These are phyloP conservation scores for Alternaria infectoria DNA, from an alignment of 2,329 filamentous ascomycete species.

Conservation along the genomic window DNA sequence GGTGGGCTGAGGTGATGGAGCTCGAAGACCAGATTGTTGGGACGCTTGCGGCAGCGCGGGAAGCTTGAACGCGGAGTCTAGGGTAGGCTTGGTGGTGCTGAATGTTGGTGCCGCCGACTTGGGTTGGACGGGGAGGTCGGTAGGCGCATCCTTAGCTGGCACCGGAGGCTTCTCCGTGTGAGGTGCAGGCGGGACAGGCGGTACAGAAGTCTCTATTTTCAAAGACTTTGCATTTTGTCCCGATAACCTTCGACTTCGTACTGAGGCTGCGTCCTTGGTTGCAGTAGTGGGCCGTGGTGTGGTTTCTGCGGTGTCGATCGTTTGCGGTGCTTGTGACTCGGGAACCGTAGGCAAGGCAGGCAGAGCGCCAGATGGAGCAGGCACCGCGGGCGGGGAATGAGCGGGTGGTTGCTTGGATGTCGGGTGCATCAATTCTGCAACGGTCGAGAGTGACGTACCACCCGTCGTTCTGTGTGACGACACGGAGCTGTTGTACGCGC, in stretches of 20 bases:
- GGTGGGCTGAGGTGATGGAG: slow-evolving; percentile 40
- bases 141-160: slow-evolving; percentile 41
- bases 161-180: slow-evolving; percentile 44
- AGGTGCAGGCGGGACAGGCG: slow-evolving; percentile 41
- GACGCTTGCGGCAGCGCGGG: slow-evolving; percentile 39
- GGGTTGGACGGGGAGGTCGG: slow-evolving; percentile 41
- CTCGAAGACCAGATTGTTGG: slow-evolving; percentile 31
- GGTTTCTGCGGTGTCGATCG: slow-evolving; percentile 31
- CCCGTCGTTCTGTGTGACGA: slow-evolving; percentile 74
- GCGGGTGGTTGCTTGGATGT: slow-evolving; percentile 41
- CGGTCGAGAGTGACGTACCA: slow-evolving; percentile 72
- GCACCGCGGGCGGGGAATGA: slow-evolving; percentile 39
- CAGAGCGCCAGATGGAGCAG: slow-evolving; percentile 38
- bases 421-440: slow-evolving; percentile 66
- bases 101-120: slow-evolving; percentile 46
- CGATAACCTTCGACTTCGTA: slow-evolving; percentile 79
- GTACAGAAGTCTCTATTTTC: slow-evolving; percentile 79
- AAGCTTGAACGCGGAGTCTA: slow-evolving; percentile 41
- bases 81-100: slow-evolving; percentile 28
- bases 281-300: slow-evolving; percentile 35
- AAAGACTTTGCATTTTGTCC: slow-evolving; percentile 81
- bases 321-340: slow-evolving; percentile 35
- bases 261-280: slow-evolving; percentile 52
- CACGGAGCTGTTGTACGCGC: slow-evolving; percentile 81
- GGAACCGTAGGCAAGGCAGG: slow-evolving; percentile 39